Evolutionary conservation across 768 basidiomycete species (phyloP).

Genomic region (Boletus insuetus): DNA sequence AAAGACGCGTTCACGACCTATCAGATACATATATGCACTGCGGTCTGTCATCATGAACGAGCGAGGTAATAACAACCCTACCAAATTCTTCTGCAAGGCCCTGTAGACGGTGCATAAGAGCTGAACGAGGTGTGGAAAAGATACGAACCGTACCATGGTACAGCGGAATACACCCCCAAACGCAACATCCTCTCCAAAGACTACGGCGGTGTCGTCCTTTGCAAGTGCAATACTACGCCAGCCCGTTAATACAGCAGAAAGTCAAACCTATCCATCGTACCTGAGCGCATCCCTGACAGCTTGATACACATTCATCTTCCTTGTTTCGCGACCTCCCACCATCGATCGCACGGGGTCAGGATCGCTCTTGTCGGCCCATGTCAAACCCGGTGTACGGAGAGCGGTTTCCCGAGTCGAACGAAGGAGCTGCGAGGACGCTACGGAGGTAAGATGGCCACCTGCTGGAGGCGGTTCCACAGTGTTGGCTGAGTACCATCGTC

Average conservation of each 20-base stretch:
- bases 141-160: conserved; percentile 64
- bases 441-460: conserved; percentile 72
- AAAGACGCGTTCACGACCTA: conserved; percentile 89
- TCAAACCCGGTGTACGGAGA: conserved; percentile 67
- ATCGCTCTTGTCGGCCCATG: conserved; percentile 63
- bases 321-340: conserved; percentile 77
- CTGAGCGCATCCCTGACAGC: conserved; percentile 89
- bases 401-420: conserved; percentile 64
- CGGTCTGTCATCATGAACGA: background rate
- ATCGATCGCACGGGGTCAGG: conserved; percentile 42
- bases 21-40: conserved; percentile 1
- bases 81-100: conserved; percentile 94
- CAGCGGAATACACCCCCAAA: conserved; percentile 96
- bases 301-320: conserved; percentile 96
- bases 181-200: conserved; percentile 90
- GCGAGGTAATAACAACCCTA: conserved; percentile 31
- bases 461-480: conserved; percentile 65
- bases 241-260: conserved; percentile 5
- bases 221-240: conserved; percentile 67
- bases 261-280: conserved; percentile 34
- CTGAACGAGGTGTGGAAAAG: background rate
- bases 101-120: conserved; percentile 33
- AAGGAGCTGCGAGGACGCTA: conserved; percentile 67
- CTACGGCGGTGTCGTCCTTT: conserved; percentile 83
- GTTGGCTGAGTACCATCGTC: conserved; percentile 50